Evolutionary conservation across 202 grass and related monocot genomes (phyloP).

Genomic region (Elaeis oleifera): DNA sequence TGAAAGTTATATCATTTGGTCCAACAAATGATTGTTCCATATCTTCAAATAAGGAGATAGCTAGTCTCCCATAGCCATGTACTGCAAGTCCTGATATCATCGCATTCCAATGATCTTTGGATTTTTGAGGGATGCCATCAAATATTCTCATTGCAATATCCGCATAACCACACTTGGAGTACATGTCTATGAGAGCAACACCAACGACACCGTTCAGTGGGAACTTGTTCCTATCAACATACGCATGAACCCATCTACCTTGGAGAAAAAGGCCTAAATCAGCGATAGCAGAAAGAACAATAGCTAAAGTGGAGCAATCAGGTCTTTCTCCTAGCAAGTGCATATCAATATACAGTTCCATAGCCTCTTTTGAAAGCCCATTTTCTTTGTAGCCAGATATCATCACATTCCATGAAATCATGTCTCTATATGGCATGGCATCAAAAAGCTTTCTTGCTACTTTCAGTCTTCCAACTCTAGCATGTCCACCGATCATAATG

Average conservation of each 20-base stretch:
- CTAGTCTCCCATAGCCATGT: slow-evolving; percentile 1
- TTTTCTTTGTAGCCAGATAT: slow-evolving; percentile 10
- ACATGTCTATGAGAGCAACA: slow-evolving; percentile 20
- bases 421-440: slow-evolving; percentile 1
- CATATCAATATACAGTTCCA: slow-evolving; percentile 1
- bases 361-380: slow-evolving; percentile 4
- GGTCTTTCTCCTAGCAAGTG: slow-evolving; percentile 1
- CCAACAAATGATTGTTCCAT: background rate
- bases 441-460: slow-evolving; percentile 4
- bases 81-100: slow-evolving; percentile 11
- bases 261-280: slow-evolving; percentile 11
- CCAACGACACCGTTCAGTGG: slow-evolving; percentile 5
- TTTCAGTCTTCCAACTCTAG: background rate
- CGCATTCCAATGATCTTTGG: slow-evolving; percentile 8
- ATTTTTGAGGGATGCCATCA: no score
- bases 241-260: slow-evolving; percentile 10
- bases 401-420: slow-evolving; percentile 12
- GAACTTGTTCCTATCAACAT: slow-evolving; percentile 10
- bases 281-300: slow-evolving; percentile 18
- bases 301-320: slow-evolving; percentile 16
- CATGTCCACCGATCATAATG: slow-evolving; percentile 3
- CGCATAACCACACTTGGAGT: slow-evolving; percentile 13
- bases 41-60: slow-evolving; percentile 7
- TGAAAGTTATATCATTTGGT: slow-evolving; percentile 18
- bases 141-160: slow-evolving; percentile 5